phyloP scores from a whole-genome alignment of 2,329 filamentous ascomycete genomes.

The Aaosphaeria pasadenensis region DNA sequence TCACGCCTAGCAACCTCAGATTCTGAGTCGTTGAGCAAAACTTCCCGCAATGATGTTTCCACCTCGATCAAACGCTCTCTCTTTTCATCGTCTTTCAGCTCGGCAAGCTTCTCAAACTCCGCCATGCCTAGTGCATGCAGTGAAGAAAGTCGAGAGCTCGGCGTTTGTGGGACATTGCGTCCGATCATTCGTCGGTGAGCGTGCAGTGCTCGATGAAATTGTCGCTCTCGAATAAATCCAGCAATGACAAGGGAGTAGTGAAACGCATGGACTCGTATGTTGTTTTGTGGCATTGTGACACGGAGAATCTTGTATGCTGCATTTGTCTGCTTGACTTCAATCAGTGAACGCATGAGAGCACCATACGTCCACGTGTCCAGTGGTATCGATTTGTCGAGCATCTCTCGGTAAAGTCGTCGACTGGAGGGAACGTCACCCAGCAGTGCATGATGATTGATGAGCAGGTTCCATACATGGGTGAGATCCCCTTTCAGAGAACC shows the following conservation, averaged over 20 bases:
- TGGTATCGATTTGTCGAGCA: conserved; percentile 51
- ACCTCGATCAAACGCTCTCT: conserved; percentile 19
- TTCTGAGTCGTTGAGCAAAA: conserved; percentile 25
- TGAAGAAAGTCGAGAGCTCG: conserved; percentile 44
- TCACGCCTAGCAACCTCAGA: conserved; percentile 23
- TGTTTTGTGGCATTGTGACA: conserved; percentile 49
- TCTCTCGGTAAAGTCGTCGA: conserved; percentile 53
- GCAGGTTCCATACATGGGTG: conserved; percentile 72
- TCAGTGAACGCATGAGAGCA: conserved; percentile 59
- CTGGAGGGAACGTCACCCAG: conserved; percentile 57
- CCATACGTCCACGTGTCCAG: conserved; percentile 59
- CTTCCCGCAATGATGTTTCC: conserved; percentile 23
- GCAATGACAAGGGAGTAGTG: conserved; percentile 55
- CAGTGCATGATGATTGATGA: conserved; percentile 68
- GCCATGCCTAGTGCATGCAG: conserved; percentile 21
- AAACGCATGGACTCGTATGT: conserved; percentile 43
- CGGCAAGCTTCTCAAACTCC: conserved; percentile 16
- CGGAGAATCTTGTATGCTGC: conserved; percentile 54
- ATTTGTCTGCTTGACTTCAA: conserved; percentile 51
- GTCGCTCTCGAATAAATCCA: conserved; percentile 43
- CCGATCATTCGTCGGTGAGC: conserved; percentile 46
- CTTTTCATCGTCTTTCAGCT: conserved; percentile 9
- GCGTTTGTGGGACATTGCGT: conserved; percentile 37
- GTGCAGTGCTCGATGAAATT: conserved; percentile 48
- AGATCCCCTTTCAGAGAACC: conserved; percentile 48